A percentile compares a stretch with the other conserved stretches of the same genome.
Evolutionary conservation across 805 yeast genomes (phyloP).

Genomic region (Nakazawaea siamensis): DNA sequence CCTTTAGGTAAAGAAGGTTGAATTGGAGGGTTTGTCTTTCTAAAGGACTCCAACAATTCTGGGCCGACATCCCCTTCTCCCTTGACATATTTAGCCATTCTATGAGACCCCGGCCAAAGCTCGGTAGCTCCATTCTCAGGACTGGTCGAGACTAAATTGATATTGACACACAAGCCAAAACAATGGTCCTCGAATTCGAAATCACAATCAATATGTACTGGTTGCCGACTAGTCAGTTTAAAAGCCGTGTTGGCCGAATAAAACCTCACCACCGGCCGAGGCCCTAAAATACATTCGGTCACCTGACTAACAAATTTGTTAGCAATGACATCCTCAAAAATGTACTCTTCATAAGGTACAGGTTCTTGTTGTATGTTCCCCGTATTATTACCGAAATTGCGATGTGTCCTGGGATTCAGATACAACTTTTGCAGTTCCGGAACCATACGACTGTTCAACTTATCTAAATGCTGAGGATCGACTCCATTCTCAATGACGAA

Average conservation of each 20-base stretch:
- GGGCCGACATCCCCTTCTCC: not conserved
- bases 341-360: conserved; percentile 2
- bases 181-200: conserved; percentile 6
- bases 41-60: not conserved
- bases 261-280: conserved; percentile 5
- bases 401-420: conserved; percentile 2
- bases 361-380: conserved; percentile 10
- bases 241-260: conserved; percentile 7
- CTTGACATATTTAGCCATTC: conserved; percentile 1
- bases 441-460: conserved; percentile 4
- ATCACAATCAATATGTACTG: conserved; percentile 3
- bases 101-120: conserved; percentile 8
- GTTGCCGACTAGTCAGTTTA: conserved; percentile 2
- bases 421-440: conserved; percentile 3
- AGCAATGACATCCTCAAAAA: conserved; percentile 8
- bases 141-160: conserved; percentile 2
- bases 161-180: conserved; percentile 7
- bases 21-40: not conserved
- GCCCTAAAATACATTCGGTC: conserved; percentile 7
- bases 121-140: conserved; percentile 7
- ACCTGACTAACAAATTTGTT: conserved; percentile 3
- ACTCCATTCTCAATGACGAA: conserved; percentile 8
- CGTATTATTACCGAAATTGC: conserved; percentile 4
- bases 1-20: conserved; percentile 7
- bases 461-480: conserved; percentile 2